A percentile compares a stretch with the other conserved stretches of the same genome.
phyloP scores from a whole-genome alignment of 805 yeast species.

The Candida michaelii region DNA sequence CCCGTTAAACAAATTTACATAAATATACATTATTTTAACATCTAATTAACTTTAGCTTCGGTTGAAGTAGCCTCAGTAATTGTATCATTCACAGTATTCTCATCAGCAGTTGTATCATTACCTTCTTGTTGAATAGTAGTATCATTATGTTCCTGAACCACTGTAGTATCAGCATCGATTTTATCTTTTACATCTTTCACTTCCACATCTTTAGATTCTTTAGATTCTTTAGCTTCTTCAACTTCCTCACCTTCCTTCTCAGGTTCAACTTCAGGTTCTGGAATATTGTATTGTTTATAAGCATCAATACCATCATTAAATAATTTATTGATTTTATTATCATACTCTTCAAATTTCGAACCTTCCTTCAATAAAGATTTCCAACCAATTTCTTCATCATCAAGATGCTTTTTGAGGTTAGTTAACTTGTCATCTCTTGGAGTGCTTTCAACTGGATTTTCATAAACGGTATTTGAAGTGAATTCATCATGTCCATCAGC shows the following conservation, averaged over 20 bases:
- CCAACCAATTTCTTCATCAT: constrained; percentile 58
- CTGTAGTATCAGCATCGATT: constrained; percentile 48
- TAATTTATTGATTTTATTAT: constrained; percentile 32
- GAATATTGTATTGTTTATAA: constrained; percentile 18
- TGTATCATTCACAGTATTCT: constrained; percentile 29
- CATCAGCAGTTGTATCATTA: constrained; percentile 49
- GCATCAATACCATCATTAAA: constrained; percentile 41
- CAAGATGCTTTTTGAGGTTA: constrained; percentile 39
- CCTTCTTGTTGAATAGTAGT: constrained; percentile 49
- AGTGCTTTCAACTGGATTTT: constrained; percentile 30
- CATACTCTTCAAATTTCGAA: constrained; percentile 20
- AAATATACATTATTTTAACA: constrained; percentile 12
- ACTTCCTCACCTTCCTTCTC: constrained; percentile 14
- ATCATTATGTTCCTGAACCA: constrained; percentile 46
- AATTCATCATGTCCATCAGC: constrained; percentile 77
- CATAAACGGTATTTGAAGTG: constrained; percentile 56
- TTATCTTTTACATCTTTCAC: constrained; percentile 11
- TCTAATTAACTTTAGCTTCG: background rate
- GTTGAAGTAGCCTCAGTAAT: constrained; percentile 4
- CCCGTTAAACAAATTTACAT: constrained; percentile 4
- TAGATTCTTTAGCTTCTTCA: constrained; percentile 13
- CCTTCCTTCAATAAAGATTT: constrained; percentile 43
- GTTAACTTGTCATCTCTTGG: constrained; percentile 29
- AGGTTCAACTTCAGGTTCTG: constrained; percentile 12
- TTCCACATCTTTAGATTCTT: constrained; percentile 18